phyloP scores from a whole-genome alignment of 495 filamentous ascomycete species.

The Penicillium atrosanguineum region DNA sequence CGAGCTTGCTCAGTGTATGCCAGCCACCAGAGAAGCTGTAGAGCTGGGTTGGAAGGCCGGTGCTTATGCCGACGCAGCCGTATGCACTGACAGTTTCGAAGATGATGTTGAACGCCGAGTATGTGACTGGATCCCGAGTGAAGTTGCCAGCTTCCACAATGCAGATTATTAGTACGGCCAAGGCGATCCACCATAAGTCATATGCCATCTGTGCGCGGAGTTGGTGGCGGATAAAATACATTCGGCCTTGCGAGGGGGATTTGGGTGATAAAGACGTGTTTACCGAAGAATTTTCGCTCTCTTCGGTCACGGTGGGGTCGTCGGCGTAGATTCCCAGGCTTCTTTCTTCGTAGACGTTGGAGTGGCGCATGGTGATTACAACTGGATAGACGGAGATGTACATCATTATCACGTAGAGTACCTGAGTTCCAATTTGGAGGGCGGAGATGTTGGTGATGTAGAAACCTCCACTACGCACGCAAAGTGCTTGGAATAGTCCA shows the following conservation, averaged over 20 bases:
- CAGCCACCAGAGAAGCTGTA: slow-evolving; percentile 68
- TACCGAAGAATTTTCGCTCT: slow-evolving; percentile 32
- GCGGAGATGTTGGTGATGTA: slow-evolving; percentile 64
- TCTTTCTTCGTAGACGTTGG: slow-evolving; percentile 90
- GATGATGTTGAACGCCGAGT: slow-evolving; percentile 65
- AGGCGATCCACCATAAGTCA: slow-evolving; percentile 85
- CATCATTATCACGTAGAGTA: slow-evolving; percentile 94
- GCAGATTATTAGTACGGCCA: slow-evolving; percentile 77
- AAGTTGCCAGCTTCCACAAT: slow-evolving; percentile 68
- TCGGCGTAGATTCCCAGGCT: slow-evolving; percentile 72
- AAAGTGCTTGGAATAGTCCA: slow-evolving; percentile 78
- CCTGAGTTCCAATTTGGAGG: slow-evolving; percentile 81
- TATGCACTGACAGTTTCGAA: slow-evolving; percentile 88
- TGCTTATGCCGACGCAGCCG: slow-evolving; percentile 78
- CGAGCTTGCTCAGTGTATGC: slow-evolving; percentile 61
- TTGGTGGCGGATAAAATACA: slow-evolving; percentile 72
- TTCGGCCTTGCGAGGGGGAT: slow-evolving; percentile 53
- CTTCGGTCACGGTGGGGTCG: slow-evolving; percentile 28
- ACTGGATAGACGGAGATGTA: slow-evolving; percentile 93
- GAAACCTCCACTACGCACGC: slow-evolving; percentile 81
- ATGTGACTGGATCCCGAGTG: slow-evolving; percentile 11
- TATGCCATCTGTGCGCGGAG: slow-evolving; percentile 58
- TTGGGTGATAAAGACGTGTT: neutral
- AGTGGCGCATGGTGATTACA: slow-evolving; percentile 80
- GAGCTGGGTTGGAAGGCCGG: slow-evolving; percentile 58